phyloP scores from a whole-genome alignment of 768 basidiomycete species.

The Cyclocybe aegerita region DNA sequence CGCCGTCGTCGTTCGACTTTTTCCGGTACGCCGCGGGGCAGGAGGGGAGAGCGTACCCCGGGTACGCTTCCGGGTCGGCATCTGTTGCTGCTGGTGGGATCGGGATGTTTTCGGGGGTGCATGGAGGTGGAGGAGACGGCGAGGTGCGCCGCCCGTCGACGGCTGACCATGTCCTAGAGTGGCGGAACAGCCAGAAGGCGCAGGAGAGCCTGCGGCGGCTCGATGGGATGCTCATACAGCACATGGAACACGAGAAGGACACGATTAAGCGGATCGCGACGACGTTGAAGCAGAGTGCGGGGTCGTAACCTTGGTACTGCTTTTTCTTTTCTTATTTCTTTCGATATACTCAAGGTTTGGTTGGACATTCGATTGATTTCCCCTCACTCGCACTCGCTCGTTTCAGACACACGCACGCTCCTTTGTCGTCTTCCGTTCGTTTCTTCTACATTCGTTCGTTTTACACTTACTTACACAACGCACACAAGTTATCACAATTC shows the following conservation, averaged over 20 bases:
- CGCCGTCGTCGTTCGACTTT: conserved; percentile 44
- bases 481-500: neutral
- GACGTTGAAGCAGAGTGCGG: conserved; percentile 29
- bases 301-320: conserved; percentile 11
- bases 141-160: conserved; percentile 21
- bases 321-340: conserved; percentile 14
- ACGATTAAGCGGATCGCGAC: conserved; percentile 75
- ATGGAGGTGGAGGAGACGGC: neutral
- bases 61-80: neutral
- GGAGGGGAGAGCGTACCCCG: conserved; percentile 1
- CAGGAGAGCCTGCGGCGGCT: conserved; percentile 64
- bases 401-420: neutral
- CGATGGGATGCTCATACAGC: conserved; percentile 79
- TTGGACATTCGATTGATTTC: conserved; percentile 7
- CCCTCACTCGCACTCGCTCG: neutral
- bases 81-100: conserved; percentile 8
- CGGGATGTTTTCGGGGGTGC: neutral
- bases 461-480: neutral
- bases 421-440: too few species aligned
- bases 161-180: conserved; percentile 30
- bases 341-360: conserved; percentile 1
- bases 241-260: conserved; percentile 83
- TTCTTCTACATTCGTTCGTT: too few species aligned
- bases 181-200: conserved; percentile 37
- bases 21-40: conserved; percentile 45